phyloP scores from a whole-genome alignment of 2,329 filamentous ascomycete species.

The Emergomyces orientalis region DNA sequence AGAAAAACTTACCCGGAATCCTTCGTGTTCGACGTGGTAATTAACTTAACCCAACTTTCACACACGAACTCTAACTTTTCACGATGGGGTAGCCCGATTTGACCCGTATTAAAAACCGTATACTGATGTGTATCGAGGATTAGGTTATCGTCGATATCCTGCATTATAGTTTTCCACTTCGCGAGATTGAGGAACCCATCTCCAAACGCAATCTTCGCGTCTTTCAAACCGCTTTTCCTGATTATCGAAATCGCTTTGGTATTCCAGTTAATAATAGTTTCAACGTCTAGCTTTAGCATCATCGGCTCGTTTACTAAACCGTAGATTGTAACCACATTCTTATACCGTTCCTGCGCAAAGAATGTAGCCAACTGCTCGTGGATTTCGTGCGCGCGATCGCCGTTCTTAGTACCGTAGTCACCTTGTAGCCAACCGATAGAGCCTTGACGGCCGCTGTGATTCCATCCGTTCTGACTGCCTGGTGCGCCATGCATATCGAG shows the following conservation, averaged over 20 bases:
- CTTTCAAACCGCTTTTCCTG: conserved; percentile 63
- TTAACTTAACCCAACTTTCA: conserved; percentile 67
- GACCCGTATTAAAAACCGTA: conserved; percentile 88
- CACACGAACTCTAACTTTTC: conserved; percentile 84
- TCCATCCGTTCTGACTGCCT: conserved; percentile 95
- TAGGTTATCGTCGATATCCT: conserved; percentile 56
- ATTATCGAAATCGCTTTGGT: conserved; percentile 61
- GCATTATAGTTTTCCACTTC: conserved; percentile 82
- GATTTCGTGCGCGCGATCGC: conserved; percentile 71
- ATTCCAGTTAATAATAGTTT: conserved; percentile 71
- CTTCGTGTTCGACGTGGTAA: conserved; percentile 60
- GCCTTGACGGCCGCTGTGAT: conserved; percentile 81
- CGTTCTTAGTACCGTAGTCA: conserved; percentile 69
- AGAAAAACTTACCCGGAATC: conserved; percentile 48
- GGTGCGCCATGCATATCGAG: conserved; percentile 87
- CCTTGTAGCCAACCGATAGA: conserved; percentile 82
- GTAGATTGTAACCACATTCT: conserved; percentile 85
- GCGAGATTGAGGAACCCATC: conserved; percentile 88
- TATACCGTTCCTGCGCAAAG: conserved; percentile 88
- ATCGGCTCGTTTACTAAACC: conserved; percentile 89
- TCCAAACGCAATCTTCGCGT: conserved; percentile 66
- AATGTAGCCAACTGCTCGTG: conserved; percentile 82
- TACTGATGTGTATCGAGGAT: conserved; percentile 98
- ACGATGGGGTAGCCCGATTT: conserved; percentile 71
- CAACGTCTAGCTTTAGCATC: conserved; percentile 61